phyloP scores from a whole-genome alignment of 371 early-diverging fungal species.

The Paraphysoderma sedebokerense region DNA sequence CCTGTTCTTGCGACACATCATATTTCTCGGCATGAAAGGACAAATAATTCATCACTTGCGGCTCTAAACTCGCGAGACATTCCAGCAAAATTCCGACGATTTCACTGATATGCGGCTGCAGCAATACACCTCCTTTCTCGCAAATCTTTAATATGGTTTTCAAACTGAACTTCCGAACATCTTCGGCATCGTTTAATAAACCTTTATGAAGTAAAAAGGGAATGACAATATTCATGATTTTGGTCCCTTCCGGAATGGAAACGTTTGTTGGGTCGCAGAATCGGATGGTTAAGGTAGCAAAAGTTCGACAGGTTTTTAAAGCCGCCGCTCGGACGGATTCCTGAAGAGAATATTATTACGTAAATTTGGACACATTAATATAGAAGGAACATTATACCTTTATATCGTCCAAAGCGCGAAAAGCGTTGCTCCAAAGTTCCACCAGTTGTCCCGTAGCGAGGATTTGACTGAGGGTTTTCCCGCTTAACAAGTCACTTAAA shows the following conservation, averaged over 20 bases:
- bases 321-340: constrained; percentile 76
- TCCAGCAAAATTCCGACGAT: constrained; percentile 61
- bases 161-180: constrained; percentile 69
- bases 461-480: constrained; percentile 43
- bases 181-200: constrained; percentile 65
- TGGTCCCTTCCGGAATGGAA: constrained; percentile 29
- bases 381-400: no score
- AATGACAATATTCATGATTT: constrained; percentile 53
- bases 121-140: constrained; percentile 43
- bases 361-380: no score
- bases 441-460: constrained; percentile 61
- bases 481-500: constrained; percentile 62
- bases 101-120: constrained; percentile 52
- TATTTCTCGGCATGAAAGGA: constrained; percentile 80
- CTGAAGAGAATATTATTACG: no score
- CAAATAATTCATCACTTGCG: constrained; percentile 61
- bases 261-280: constrained; percentile 61
- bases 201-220: constrained; percentile 75
- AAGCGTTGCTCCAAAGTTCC: constrained; percentile 69
- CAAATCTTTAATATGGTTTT: constrained; percentile 63
- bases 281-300: constrained; percentile 61
- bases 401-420: constrained; percentile 81
- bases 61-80: constrained; percentile 56
- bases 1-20: constrained; percentile 70
- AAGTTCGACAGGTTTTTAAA: constrained; percentile 51